Base-by-base conservation (phyloP, 805 yeast species). In the Metschnikowia baotianmanensis region DNA sequence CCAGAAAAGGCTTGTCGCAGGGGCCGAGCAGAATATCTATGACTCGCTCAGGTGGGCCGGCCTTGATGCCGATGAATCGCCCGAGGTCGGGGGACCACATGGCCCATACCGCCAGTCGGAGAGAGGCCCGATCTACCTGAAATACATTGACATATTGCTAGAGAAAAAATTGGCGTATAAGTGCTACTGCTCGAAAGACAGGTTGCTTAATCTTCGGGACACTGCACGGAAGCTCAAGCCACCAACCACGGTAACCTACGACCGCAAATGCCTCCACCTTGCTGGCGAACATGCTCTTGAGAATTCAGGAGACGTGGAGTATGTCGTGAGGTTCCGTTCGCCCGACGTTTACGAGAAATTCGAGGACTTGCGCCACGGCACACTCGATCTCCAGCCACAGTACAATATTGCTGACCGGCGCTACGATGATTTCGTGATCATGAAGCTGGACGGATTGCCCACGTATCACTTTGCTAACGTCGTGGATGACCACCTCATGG, bases 381-480 rank as follows among this genome's bases (percentile, higher is more conserved):
- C 55, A 4, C 62, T 90, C 15, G 76, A 84, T 50, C 67, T 86
- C 21, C 96, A 89, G 58, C 87, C 95, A 1, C 96, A 88, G 57
- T 67, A 77, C 20, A 88, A 90, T 57, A 55, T 60, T 19, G 61
- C 60, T 15, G 96, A 89, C 61, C 69, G 80, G 23, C 71, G 97
- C 36, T 90, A 72, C 59, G 99, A 93, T 55, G 99, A 93, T 58
- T 88, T 88, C 21, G 86, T 93, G 9, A 66, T 93, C 20, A 59
- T 93, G 57, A 93, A 93, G 62, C 85, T 96, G n/a, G 98, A 93
- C 60, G 90, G 91, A 0, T 67, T 87, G 45, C 99, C 99, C 19
- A 93, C 99, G 0, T 93, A 93, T 54, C 99, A 93, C 63, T 82
- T 93, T 56, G 99, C 99, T 12, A 91, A 87, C 55, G 96, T 93